Evolutionary conservation across 1,139 yeast genomes (phyloP), one percentile per base, ranked within the genome.

Genomic region (Pichia sp.): DNA sequence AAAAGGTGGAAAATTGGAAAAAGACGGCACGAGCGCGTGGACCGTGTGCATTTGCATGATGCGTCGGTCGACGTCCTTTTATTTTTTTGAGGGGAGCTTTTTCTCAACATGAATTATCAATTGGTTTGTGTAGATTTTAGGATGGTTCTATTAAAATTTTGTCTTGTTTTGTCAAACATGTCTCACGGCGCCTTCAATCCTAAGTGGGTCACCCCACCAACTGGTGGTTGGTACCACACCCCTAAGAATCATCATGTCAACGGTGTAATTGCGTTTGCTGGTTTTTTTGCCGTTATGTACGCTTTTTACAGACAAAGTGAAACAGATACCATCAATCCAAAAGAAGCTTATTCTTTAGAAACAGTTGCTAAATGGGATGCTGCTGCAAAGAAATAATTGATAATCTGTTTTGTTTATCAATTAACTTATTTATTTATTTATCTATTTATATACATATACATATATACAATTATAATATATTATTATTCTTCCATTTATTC

Each of bases 401-500:
- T 4, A 22, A 22, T 18, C 25, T 9, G n/a, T 29, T 13, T 18
- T 33, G n/a, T 27, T 16, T 18, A 44, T 22, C 33, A 18, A 18
- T 48, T 27, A 41, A 30, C 31, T 18, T 49, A 46, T 47, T 46
- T 25, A 25, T 42, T 28, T 25, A 25, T n/a, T 28, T 29, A 42
- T 18, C n/a, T 16, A 28, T 27, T 18, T 29, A 42, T 28, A 22
- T 19, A 22, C 27, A 22, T 47, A 27, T 79, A 61, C 78, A 80
- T 38, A 80, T 68, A 62, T 77, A 79, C 3, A 80, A 65, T 58
- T 77, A 76, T 9, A 81, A 69, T 6, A 80, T 18, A 34, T 29
- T 45, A 45, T 45, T 36, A 44, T 47, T 27, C 18, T 18, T 34
- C 22, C 13, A 18, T 8, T 34, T 11, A 18, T 4, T 42, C 22